Conservation (phyloP, 2,329 filamentous ascomycete genomes). For the Stagonosporopsis tanaceti region DNA sequence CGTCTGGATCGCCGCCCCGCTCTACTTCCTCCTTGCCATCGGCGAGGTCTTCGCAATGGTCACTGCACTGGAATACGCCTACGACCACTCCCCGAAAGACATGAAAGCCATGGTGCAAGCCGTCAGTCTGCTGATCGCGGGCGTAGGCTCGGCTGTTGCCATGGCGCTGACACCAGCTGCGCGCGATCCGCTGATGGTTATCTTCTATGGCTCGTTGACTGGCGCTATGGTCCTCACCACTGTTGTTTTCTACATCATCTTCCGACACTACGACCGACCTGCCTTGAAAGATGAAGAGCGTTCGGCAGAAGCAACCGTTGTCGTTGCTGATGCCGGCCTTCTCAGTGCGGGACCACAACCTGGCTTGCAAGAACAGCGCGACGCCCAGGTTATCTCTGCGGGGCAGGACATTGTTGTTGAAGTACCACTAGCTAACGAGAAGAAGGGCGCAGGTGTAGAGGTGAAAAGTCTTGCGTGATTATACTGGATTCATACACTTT, state of each 20-base stretch:
- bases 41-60: constrained; percentile 55
- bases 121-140: constrained; percentile 44
- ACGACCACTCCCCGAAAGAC: constrained; percentile 52
- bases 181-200: constrained; percentile 40
- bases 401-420: not conserved
- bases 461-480: not conserved
- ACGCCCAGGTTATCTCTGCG: too few species aligned
- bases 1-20: constrained; percentile 53
- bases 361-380: not conserved
- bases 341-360: not conserved
- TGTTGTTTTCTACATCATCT: constrained; percentile 34
- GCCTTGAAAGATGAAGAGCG: not conserved
- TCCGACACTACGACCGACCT: constrained; percentile 33
- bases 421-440: not conserved
- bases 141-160: constrained; percentile 41
- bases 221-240: constrained; percentile 35
- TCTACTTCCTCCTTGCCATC: constrained; percentile 51
- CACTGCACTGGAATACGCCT: constrained; percentile 55
- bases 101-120: constrained; percentile 53
- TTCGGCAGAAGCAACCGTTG: too few species aligned
- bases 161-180: constrained; percentile 44
- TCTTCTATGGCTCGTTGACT: constrained; percentile 37
- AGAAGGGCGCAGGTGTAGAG: not conserved
- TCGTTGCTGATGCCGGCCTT: not conserved
- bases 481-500: not conserved